Evolutionary conservation across 1,284 basidiomycete genomes (phyloP), one percentile per base, ranked within the genome.

Genomic region (Stereum hirsutum): DNA sequence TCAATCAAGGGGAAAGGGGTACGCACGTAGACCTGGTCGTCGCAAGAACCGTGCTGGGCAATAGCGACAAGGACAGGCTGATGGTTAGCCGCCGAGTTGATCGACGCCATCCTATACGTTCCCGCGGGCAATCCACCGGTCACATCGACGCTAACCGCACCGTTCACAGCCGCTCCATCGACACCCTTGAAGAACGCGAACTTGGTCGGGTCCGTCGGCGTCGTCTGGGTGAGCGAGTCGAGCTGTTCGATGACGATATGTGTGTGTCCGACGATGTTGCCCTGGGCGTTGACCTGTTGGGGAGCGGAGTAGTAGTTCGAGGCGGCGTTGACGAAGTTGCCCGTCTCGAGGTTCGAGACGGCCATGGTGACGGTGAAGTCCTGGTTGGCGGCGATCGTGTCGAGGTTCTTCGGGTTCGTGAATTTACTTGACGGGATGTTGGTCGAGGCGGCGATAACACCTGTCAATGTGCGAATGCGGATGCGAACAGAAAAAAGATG

Each of bases 131-230:
- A 64, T 47, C 81, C 81, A n/a, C 61, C 68, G 4, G 73, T 61
- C 42, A 89, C 80, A 24, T 62, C 60, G 20, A 72, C 72, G 32
- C 69, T 64, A 17, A 85, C 59, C n/a, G 70, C 49, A 10, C 80
- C 81, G 44, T 66, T 65, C 37, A 66, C 66, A 1, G 66, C 68
- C 24, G 48, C 58, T 38, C 45, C 54, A 51, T 75, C 75, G 54
- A 85, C 60, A 51, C 77, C 80, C 65, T 76, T 78, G 73, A 87
- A 89, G 67, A 82, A 86, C 6, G 68, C 74, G 51, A 82, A 83
- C 49, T 60, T 60, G 40, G 56, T 67, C 17, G 82, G 78, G 60
- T 85, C 62, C 23, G 71, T 72, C 14, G 75, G 64, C 0, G 60
- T 65, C 10, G 77, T 76, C 54, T 77, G 71, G 32, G 61, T 59